phyloP scores from a whole-genome alignment of 331 rosid species.

The Dryas integrifolia region DNA sequence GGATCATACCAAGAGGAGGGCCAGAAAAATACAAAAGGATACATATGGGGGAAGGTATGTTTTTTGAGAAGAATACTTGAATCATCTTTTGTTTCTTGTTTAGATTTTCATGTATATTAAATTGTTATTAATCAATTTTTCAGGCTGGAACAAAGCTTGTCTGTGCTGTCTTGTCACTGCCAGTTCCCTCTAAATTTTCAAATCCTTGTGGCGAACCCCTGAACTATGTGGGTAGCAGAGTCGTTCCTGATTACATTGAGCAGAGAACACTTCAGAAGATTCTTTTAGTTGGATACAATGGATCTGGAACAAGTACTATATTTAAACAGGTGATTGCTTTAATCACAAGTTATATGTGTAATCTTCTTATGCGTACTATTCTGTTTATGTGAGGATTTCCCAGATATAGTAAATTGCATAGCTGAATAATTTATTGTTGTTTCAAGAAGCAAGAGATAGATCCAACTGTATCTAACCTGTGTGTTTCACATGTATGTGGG shows the following conservation, averaged over 20 bases:
- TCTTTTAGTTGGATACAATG: constrained; percentile 85
- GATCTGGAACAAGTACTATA: constrained; percentile 97
- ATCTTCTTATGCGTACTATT: constrained; percentile 5
- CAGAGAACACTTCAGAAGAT: constrained; percentile 81
- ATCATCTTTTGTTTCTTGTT: constrained; percentile 13
- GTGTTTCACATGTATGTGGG: background rate
- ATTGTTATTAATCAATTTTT: constrained; percentile 19
- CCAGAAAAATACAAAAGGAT: constrained; percentile 93
- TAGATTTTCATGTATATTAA: constrained; percentile 26
- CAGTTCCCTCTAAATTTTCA: constrained; percentile 73
- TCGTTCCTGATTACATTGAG: constrained; percentile 74
- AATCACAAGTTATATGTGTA: background rate
- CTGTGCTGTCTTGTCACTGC: constrained; percentile 84
- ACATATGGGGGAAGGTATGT: constrained; percentile 93
- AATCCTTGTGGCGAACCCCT: constrained; percentile 57
- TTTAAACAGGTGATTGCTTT: constrained; percentile 80
- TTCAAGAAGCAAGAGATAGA: background rate
- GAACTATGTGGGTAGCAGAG: constrained; percentile 50
- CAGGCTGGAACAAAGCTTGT: constrained; percentile 97
- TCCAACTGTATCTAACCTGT: background rate
- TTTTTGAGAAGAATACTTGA: constrained; percentile 9
- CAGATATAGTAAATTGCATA: background rate
- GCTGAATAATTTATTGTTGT: background rate
- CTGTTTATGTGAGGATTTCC: constrained; percentile 18
- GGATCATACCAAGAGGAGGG: constrained; percentile 99